Base-by-base conservation (phyloP, 2,329 filamentous ascomycete species). In the Ceratocystis lukuohia region DNA sequence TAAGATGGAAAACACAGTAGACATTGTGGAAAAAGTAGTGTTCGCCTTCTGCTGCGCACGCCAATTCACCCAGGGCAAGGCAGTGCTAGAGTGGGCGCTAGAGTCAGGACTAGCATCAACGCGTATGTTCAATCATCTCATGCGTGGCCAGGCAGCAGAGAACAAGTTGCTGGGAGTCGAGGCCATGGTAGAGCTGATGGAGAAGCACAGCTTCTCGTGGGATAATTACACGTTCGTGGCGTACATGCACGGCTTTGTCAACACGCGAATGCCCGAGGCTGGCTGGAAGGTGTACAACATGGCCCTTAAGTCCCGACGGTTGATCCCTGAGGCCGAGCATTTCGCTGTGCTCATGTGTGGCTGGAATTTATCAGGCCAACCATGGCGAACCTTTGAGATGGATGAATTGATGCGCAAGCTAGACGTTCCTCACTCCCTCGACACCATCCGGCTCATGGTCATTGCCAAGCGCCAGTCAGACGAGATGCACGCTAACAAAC, bases 91-190 rank as follows among this genome's bases (percentile, higher is more conserved):
- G 62, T 80, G 82, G 57, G 80, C 84, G 41, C 77, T 85, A 25
- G 74, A 75, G 12, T 77, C 79, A 68, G 76, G 78, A 20, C 80
- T 84, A 1, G 77, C 80, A 1, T 75, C 74, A 25, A 85, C 85
- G 1, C 77, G 80, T 41, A 83, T 91, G 72, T 96, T 89, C 89
- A 96, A 96, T 72, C 80, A 84, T 65, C 76, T 96, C 41, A 77
- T 96, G 3, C 80, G 82, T 66, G 83, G 87, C 68, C 82, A 91
- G 73, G 89, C 88, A 5, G 77, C 83, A 66, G 80, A 82, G 5
- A 82, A 87, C 66, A 78, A 80, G 64, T 73, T 84, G 5, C 72
- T 72, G n/a, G 75, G 76, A 61, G 76, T 82, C 65, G 80, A 83
- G 70, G 76, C 75, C 3, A 66, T 83, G 5, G 74, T 84, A 25